Evolutionary conservation across 2,329 filamentous ascomycete species (phyloP), one percentile per base, ranked within the genome.

Genomic region (Pseudonectria foliicola): DNA sequence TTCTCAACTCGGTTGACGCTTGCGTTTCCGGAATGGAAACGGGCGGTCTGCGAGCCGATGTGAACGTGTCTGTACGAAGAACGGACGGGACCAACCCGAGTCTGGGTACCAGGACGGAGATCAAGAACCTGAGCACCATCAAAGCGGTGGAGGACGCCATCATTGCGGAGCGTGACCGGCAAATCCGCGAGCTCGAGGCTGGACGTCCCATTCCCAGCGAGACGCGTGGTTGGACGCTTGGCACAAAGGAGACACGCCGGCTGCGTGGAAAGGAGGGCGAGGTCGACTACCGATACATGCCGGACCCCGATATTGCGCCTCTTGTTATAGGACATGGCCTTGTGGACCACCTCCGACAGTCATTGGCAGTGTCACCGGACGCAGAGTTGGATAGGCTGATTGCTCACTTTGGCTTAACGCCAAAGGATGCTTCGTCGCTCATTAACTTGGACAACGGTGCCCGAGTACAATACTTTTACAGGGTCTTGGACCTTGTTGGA

Each of bases 211-310:
- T 95, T 32, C 73, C 80, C 45, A 86, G 89, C 29, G 92, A 98
- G 64, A 98, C 92, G 7, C 75, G 92, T 38, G 90, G 92, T 6
- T 98, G 89, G 88, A 84, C 86, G 1, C 73, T 95, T 15, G 88
- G 88, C 3, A 82, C 79, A 43, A 87, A 77, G 4, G 82, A 88
- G 56, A 96, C 92, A 4, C 79, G 77, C 39, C 75, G 82, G 27
- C 66, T 98, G 28, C 76, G 92, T 51, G 87, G 87, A 16, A 98
- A 98, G 59, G 92, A 96, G 59, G 92, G 92, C 31, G 90, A 95
- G 55, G 88, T 96, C 6, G 92, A 98, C 60, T 98, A 98, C 60
- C 75, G 92, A 27, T 98, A 98, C 56, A 96, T 98, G 90, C 90
- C 92, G 0, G 92, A 98, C 57, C 86, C 92, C 5, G 92, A 98